These are phyloP conservation scores for Guyanaporus albipodus DNA, from an alignment of 768 basidiomycete genomes.

Conservation along the genomic window DNA sequence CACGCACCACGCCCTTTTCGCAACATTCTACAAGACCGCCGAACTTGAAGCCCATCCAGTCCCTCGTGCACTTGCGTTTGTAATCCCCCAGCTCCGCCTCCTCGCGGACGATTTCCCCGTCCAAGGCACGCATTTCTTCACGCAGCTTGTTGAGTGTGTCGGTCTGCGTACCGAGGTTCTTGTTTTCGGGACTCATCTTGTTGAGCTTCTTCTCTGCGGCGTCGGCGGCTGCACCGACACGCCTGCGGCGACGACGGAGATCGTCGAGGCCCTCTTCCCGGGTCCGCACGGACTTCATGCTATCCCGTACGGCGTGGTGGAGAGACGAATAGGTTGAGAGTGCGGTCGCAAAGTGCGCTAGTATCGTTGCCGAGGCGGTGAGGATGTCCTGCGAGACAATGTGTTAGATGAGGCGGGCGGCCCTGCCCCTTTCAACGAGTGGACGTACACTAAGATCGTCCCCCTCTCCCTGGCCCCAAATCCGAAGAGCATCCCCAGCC, in stretches of 20 bases:
- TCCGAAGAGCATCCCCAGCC: slow-evolving; percentile 65
- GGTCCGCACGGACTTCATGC: slow-evolving; percentile 79
- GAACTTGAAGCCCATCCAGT: slow-evolving; percentile 81
- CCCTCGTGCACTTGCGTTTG: slow-evolving; percentile 66
- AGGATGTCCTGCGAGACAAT: slow-evolving; percentile 59
- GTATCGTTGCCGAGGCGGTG: slow-evolving; percentile 60
- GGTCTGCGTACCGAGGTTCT: slow-evolving; percentile 70
- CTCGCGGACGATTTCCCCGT: slow-evolving; percentile 78
- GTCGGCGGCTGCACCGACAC: slow-evolving; percentile 68
- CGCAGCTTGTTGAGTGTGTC: slow-evolving; percentile 66
- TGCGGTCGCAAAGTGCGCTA: slow-evolving; percentile 63
- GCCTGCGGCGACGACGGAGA: slow-evolving; percentile 64
- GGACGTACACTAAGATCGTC: slow-evolving; percentile 71
- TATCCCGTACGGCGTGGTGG: slow-evolving; percentile 55
- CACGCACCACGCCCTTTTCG: slow-evolving; percentile 66
- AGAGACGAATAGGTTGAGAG: slow-evolving; percentile 67
- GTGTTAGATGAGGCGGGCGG: too few relatives aligned
- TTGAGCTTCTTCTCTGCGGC: slow-evolving; percentile 82
- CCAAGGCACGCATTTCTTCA: slow-evolving; percentile 73
- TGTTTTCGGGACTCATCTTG: slow-evolving; percentile 89
- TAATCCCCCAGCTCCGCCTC: slow-evolving; percentile 80
- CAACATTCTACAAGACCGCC: slow-evolving; percentile 81
- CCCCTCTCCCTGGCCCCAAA: slow-evolving; percentile 77
- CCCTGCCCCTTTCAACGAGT: not conserved
- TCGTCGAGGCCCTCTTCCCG: slow-evolving; percentile 82